Conservation (phyloP, 192 early-diverging fungal species). For the Phlyctochytrium bullatum region DNA sequence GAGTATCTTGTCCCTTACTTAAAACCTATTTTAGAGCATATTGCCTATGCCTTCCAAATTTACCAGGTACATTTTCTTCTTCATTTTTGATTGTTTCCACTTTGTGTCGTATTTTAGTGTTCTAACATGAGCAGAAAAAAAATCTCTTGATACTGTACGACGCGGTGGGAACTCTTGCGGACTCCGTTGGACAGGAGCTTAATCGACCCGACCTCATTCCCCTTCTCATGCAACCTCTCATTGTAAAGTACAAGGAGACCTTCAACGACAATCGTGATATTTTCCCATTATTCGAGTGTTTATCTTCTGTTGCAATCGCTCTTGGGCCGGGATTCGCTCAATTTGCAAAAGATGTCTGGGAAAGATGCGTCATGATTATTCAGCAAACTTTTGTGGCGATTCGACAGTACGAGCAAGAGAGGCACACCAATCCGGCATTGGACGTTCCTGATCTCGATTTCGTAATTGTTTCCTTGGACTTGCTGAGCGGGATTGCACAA, state of each 20-base stretch:
- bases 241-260: slow-evolving; percentile 80
- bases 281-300: slow-evolving; percentile 93
- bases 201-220: slow-evolving; percentile 79
- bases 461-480: slow-evolving; percentile 93
- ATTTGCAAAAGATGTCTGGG: slow-evolving; percentile 81
- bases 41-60: slow-evolving; percentile 77
- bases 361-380: slow-evolving; percentile 88
- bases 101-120: background rate
- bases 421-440: slow-evolving; percentile 4
- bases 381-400: slow-evolving; percentile 59
- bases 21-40: slow-evolving; percentile 78
- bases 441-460: slow-evolving; percentile 92
- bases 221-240: slow-evolving; percentile 81
- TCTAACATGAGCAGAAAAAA: slow-evolving; percentile 66
- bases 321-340: slow-evolving; percentile 85
- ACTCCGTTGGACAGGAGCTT: slow-evolving; percentile 80
- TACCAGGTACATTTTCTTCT: no score
- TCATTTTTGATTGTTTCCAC: slow-evolving; percentile 2
- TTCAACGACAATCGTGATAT: slow-evolving; percentile 85
- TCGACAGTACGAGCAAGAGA: background rate
- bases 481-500: slow-evolving; percentile 91
- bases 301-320: slow-evolving; percentile 81
- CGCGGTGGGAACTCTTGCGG: slow-evolving; percentile 95
- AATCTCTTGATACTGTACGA: slow-evolving; percentile 97
- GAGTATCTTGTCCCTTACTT: slow-evolving; percentile 82